Base-by-base conservation (phyloP, 495 filamentous ascomycete genomes). In the Lasiosphaeria miniovina region DNA sequence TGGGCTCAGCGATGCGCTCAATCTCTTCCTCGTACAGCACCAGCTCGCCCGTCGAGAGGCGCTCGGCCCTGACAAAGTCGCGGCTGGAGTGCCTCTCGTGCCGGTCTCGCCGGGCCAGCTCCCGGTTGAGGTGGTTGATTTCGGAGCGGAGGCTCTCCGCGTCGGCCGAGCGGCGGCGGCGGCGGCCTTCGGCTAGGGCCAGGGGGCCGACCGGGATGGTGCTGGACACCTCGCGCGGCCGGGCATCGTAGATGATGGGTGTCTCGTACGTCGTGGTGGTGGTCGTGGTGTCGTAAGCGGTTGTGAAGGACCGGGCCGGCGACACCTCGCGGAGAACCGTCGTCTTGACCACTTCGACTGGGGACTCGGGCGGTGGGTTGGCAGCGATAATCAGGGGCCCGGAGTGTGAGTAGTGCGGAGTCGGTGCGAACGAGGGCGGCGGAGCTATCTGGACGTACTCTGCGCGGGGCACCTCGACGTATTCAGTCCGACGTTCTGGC, bases 11-110 rank as follows among this genome's bases (percentile, higher is more conserved):
- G 52, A 84, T 74, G 64, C 65, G 65, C 77, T 84, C 77, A 17
- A 80, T 68, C 65, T 78, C 68, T 70, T 86, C 78, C 68, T 84
- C 75, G 58, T 80, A 77, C 31, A 81, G 65, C 17, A 84, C 75
- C 49, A 86, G 74, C 62, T 85, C 80, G 34, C 81, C 77, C 3
- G 72, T 75, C 49, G 75, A 70, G 14, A 81, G 61, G 3, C 78
- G 68, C 63, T 84, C 77, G 49, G 76, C 74, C 8, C 71, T 64
- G 0, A 83, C 77, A 24, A 81, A 14, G 33, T 82, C 78, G 14
- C 68, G 15, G 54, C 68, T 68, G 0, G 71, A 65, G 31, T 76
- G 70, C 52, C 67, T 52, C 45, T 41, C 40, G 15, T 58, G 61
- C 1, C 54, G 57, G 35, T 58, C 50, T n/a, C 52, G 60, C 15